These are phyloP conservation scores for Helicostylum pulchrum DNA, from an alignment of 192 early-diverging fungal genomes.

Conservation along the genomic window DNA sequence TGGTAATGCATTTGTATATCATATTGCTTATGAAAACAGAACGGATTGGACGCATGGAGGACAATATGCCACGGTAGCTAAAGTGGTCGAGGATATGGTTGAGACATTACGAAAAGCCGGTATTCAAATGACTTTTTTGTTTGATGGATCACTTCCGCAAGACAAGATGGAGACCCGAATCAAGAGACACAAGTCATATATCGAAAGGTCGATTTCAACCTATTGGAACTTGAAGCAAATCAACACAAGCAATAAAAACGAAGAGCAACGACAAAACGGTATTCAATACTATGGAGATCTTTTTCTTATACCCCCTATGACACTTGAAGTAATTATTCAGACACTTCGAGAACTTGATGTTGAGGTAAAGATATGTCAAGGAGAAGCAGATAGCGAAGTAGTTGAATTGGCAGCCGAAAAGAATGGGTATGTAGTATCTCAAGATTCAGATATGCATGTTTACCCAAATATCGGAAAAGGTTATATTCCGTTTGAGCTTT, in stretches of 20 bases:
- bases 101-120: constrained; percentile 25
- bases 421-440: constrained; percentile 45
- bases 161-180: constrained; percentile 43
- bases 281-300: constrained; percentile 28
- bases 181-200: constrained; percentile 40
- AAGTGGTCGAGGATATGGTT: constrained; percentile 30
- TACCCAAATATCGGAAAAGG: constrained; percentile 42
- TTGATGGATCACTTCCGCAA: constrained; percentile 46
- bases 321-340: constrained; percentile 42
- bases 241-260: constrained; percentile 7
- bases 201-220: constrained; percentile 29
- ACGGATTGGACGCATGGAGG: constrained; percentile 49
- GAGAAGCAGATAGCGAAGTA: constrained; percentile 47
- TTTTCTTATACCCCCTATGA: constrained; percentile 48
- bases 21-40: constrained; percentile 35
- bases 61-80: constrained; percentile 40
- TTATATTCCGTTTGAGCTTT: constrained; percentile 47
- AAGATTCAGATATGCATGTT: constrained; percentile 51
- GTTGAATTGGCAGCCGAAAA: constrained; percentile 37
- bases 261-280: not conserved
- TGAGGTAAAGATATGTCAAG: constrained; percentile 36
- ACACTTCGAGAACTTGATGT: constrained; percentile 38
- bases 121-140: constrained; percentile 39
- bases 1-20: constrained; percentile 51
- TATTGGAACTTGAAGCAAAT: constrained; percentile 33